Evolutionary conservation across 116 monocot genomes (phyloP), one percentile per base, ranked within the genome.

Genomic region (Zostera marina): DNA sequence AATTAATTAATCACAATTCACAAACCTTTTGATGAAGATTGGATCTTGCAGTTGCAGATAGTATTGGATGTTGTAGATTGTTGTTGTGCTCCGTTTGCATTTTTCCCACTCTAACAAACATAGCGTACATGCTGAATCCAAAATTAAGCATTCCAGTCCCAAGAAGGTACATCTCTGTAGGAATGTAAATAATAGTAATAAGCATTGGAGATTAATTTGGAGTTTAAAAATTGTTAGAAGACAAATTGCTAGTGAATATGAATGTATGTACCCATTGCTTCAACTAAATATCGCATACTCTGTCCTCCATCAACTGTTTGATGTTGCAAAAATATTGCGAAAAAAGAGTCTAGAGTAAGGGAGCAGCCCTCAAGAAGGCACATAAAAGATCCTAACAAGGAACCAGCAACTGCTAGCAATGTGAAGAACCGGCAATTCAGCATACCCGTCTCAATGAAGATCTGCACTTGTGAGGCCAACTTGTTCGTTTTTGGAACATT

Each of bases 131-230:
- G 8, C 76, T 72, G 59, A 85, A 70, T n/a, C 75, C 80, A 41
- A 85, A 77, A 11, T 70, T 73, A 9, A 85, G 74, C 72, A 85
- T 56, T 41, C 81, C 80, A 53, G 80, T 75, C 63, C 85, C 85
- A 9, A 77, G 26, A 11, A 85, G 77, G 45, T 77, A 85, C 77
- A 77, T 75, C 14, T 77, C 85, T 80, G 81, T 25, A 32, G 4
- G 32, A 3, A 32, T 0, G 32, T 32, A 32, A 32, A 0, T 10
- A 22, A 56, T 11, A 25, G 9, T 38, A 26, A 9, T 56, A 5
- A 32, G 44, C 14, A 45, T 11, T 45, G 14, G 44, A 45, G n/a
- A n/a, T n/a, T n/a, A n/a, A n/a, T n/a, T n/a, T 45, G 12, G 44
- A 17, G 10, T 44, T 10, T 22, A 10, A 61, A 19, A 66, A 56